Evolutionary conservation across 2,329 filamentous ascomycete species (phyloP).

Genomic region (Biscogniauxia mediterranea): DNA sequence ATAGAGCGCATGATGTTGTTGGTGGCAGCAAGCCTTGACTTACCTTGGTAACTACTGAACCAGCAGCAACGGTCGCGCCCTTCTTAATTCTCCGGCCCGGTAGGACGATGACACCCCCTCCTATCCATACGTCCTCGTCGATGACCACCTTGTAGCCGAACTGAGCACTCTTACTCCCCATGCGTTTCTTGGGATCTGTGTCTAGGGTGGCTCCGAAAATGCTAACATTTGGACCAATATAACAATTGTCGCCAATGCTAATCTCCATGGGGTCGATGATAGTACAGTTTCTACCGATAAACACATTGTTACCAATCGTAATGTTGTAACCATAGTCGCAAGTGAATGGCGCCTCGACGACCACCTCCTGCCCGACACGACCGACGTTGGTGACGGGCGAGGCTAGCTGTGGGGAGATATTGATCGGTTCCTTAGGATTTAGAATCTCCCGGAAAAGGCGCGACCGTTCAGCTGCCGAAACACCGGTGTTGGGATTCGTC

Average conservation of each 20-base stretch:
- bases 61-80: conserved; percentile 77
- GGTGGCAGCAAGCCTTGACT: conserved; percentile 19
- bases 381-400: conserved; percentile 55
- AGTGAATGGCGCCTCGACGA: conserved; percentile 83
- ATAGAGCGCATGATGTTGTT: background rate
- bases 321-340: conserved; percentile 98
- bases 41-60: conserved; percentile 79
- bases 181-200: conserved; percentile 69
- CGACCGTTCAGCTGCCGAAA: conserved; percentile 66
- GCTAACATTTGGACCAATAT: conserved; percentile 81
- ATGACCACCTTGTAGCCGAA: conserved; percentile 72
- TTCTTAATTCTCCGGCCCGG: conserved; percentile 78
- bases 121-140: conserved; percentile 83
- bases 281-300: conserved; percentile 78
- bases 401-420: conserved; percentile 54
- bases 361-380: conserved; percentile 69
- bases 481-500: conserved; percentile 69
- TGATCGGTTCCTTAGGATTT: conserved; percentile 57
- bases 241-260: conserved; percentile 72
- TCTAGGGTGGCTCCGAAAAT: conserved; percentile 75
- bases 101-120: conserved; percentile 72
- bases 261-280: conserved; percentile 86
- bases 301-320: conserved; percentile 78
- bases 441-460: conserved; percentile 72
- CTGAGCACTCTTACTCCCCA: conserved; percentile 71